phyloP scores from a whole-genome alignment of 768 basidiomycete species.

The Lyophyllum decastes region DNA sequence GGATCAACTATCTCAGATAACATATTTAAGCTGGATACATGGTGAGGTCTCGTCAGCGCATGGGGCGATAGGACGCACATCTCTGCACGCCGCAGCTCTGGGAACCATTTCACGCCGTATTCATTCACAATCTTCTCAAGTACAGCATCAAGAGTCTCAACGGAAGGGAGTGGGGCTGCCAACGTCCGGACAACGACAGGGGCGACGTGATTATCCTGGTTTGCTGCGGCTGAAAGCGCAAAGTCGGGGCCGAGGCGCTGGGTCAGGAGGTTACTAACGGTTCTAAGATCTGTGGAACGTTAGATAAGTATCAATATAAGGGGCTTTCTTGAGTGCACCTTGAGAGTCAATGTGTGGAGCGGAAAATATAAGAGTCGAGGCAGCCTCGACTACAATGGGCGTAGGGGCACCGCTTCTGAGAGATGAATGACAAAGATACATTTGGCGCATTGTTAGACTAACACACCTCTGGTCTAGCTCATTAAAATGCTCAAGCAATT shows the following conservation, averaged over 20 bases:
- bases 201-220: constrained; percentile 57
- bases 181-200: constrained; percentile 54
- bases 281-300: constrained; percentile 50
- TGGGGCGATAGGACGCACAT: constrained; percentile 42
- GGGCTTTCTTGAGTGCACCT: constrained; percentile 41
- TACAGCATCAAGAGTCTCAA: constrained; percentile 54
- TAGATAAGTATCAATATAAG: constrained; percentile 6
- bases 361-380: constrained; percentile 66
- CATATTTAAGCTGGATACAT: constrained; percentile 43
- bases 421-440: constrained; percentile 7
- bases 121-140: constrained; percentile 54
- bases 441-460: neutral
- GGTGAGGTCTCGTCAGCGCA: constrained; percentile 1
- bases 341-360: constrained; percentile 55
- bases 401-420: constrained; percentile 42
- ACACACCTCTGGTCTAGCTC: constrained; percentile 57
- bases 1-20: constrained; percentile 66
- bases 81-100: constrained; percentile 61
- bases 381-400: constrained; percentile 62
- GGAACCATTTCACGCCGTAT: constrained; percentile 60
- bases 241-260: constrained; percentile 62
- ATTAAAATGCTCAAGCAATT: constrained; percentile 55
- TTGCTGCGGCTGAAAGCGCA: constrained; percentile 48
- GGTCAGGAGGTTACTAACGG: constrained; percentile 54
- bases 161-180: constrained; percentile 54